phyloP scores from a whole-genome alignment of 2,329 filamentous ascomycete genomes.

The Scedosporium boydii region DNA sequence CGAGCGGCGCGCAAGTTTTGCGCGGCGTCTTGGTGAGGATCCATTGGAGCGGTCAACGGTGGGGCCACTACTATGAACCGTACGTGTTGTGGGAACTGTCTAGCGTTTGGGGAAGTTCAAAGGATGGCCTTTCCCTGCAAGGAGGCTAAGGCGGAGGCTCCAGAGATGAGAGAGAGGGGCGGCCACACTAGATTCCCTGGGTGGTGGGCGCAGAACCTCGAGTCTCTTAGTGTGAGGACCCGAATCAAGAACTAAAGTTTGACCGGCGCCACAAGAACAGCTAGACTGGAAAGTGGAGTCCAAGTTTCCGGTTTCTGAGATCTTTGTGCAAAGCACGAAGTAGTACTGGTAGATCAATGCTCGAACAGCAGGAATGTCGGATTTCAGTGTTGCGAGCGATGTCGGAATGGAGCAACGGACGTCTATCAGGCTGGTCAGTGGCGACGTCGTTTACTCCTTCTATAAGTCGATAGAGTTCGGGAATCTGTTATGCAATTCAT shows the following conservation, averaged over 20 bases:
- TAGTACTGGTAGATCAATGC: neutral
- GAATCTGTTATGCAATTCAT: neutral
- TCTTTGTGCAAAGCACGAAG: neutral
- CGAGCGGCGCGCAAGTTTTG: conserved; percentile 1
- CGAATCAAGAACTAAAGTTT: neutral
- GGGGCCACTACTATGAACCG: neutral
- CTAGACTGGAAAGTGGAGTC: neutral
- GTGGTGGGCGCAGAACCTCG: neutral
- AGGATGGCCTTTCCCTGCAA: neutral
- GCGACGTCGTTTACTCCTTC: neutral
- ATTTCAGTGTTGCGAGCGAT: neutral
- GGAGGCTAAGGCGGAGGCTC: too few relatives aligned
- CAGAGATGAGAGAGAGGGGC: neutral
- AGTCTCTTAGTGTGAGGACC: neutral
- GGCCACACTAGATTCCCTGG: neutral
- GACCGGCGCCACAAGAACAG: neutral
- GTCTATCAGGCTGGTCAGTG: neutral
- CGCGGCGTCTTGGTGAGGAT: neutral
- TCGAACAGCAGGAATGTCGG: neutral
- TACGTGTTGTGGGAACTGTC: neutral
- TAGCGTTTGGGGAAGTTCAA: neutral
- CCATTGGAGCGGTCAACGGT: neutral
- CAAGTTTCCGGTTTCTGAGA: neutral
- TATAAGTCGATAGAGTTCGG: neutral
- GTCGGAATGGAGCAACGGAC: neutral